These are phyloP conservation scores for Cyberlindnera mississippiensis DNA, from an alignment of 805 yeast genomes.

Conservation along the genomic window DNA sequence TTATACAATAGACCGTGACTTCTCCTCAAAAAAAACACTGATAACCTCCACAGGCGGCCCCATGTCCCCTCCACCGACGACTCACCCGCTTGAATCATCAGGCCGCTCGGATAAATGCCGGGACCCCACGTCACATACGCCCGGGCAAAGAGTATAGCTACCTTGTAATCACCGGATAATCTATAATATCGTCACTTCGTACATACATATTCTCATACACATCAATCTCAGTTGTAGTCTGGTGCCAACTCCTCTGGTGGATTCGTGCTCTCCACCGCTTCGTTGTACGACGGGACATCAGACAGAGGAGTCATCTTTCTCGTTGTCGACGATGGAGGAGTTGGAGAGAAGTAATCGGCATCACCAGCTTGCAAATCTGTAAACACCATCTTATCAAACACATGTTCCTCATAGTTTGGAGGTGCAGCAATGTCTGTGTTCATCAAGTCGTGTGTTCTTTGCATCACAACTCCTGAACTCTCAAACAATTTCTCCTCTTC, in stretches of 20 bases:
- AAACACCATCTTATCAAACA: slow-evolving; percentile 51
- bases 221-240: slow-evolving; percentile 34
- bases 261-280: slow-evolving; percentile 55
- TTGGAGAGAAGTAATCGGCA: slow-evolving; percentile 2
- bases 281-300: slow-evolving; percentile 71
- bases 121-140: too few species aligned
- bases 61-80: too few species aligned
- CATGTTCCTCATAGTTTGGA: slow-evolving; percentile 68
- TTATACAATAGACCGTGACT: too few species aligned
- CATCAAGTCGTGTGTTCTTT: slow-evolving; percentile 25
- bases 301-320: slow-evolving; percentile 33
- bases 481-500: slow-evolving; percentile 33
- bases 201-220: background rate
- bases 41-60: too few species aligned
- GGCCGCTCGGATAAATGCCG: background rate
- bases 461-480: slow-evolving; percentile 3
- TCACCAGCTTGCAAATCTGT: slow-evolving; percentile 7
- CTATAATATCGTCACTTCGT: too few species aligned
- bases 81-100: too few species aligned
- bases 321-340: slow-evolving; percentile 1
- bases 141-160: too few species aligned
- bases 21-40: too few species aligned
- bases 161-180: too few species aligned
- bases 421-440: slow-evolving; percentile 56
- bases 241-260: slow-evolving; percentile 51